Evolutionary conservation across 192 early-diverging fungal genomes (phyloP).

Genomic region (Coemansia sp.): DNA sequence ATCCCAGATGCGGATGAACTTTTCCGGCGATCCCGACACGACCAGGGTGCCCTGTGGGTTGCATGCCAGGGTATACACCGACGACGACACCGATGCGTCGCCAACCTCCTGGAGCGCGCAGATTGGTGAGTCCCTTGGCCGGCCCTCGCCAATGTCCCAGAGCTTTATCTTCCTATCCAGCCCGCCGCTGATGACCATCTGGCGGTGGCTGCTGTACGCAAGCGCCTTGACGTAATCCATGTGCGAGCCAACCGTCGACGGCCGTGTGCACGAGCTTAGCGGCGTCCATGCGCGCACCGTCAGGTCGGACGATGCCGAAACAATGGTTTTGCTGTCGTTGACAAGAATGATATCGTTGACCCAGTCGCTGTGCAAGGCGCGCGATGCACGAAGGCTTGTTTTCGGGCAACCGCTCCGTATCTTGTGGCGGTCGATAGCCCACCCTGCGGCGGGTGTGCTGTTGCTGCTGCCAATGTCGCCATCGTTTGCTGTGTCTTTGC

Average conservation of each 20-base stretch:
- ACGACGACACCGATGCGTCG: slow-evolving; percentile 52
- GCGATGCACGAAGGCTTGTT: slow-evolving; percentile 66
- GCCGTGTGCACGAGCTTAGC: slow-evolving; percentile 26
- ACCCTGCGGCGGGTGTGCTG: background rate
- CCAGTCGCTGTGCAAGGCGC: slow-evolving; percentile 91
- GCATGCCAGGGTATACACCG: slow-evolving; percentile 85
- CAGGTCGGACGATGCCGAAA: slow-evolving; percentile 90
- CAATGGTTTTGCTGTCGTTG: slow-evolving; percentile 53
- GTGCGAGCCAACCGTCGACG: slow-evolving; percentile 73
- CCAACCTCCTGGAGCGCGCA: slow-evolving; percentile 44
- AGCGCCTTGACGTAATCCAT: slow-evolving; percentile 90
- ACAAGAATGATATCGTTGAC: slow-evolving; percentile 81
- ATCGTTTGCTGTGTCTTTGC: slow-evolving; percentile 1
- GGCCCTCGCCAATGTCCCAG: slow-evolving; percentile 77
- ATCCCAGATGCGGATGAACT: slow-evolving; percentile 90
- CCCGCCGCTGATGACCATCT: slow-evolving; percentile 87
- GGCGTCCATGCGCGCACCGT: slow-evolving; percentile 72
- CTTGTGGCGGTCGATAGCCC: slow-evolving; percentile 32
- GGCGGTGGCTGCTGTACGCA: slow-evolving; percentile 67
- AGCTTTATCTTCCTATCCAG: slow-evolving; percentile 83
- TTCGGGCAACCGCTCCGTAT: slow-evolving; percentile 44
- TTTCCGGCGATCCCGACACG: slow-evolving; percentile 92
- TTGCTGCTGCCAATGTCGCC: too few relatives aligned
- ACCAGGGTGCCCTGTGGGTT: slow-evolving; percentile 77
- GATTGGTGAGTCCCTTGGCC: slow-evolving; percentile 56